Evolutionary conservation across 257 asterid species (phyloP), one percentile per base, ranked within the genome.

Genomic region (Salvia splendens): DNA sequence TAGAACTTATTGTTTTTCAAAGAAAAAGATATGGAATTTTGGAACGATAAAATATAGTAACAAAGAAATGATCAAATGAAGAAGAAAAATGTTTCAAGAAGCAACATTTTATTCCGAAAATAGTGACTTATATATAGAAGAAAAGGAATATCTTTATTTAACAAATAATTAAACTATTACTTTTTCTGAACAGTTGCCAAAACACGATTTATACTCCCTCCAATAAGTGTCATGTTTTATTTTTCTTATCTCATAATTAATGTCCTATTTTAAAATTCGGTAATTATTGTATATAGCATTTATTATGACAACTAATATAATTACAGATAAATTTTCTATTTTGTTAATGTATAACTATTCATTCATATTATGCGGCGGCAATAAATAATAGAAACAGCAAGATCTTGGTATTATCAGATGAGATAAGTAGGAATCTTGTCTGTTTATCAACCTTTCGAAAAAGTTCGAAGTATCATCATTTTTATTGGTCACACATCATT

Each of bases 351-450:
- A 24, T 11, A 50, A 43, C 64, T 71, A 43, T 67, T 46, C 3
- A 67, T 32, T 67, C 5, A 4, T 4, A 71, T 57, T 57, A 60
- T 61, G 68, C 45, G 74, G 67, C 67, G 79, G 71, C 65, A 33
- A 53, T 36, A 45, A 61, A 53, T 46, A 68, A 47, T 36, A 48
- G 65, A 41, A 69, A 68, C 78, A 68, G 43, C 65, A 71, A 70
- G 8, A 75, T 73, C 70, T 70, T 73, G 68, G 48, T 30, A 68
- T 45, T 60, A 77, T 74, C 74, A 64, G 65, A 69, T 15, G 69
- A 42, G 82, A 78, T 76, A 69, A 68, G 73, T 56, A 50, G 71
- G 65, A 71, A 68, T 79, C 80, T 75, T 79, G 67, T 49, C 67
- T 69, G 17, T 53, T 41, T 51, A 46, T 60, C 67, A 43, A 74